phyloP scores from a whole-genome alignment of 2,329 filamentous ascomycete species.

The Ascomycota sp. region DNA sequence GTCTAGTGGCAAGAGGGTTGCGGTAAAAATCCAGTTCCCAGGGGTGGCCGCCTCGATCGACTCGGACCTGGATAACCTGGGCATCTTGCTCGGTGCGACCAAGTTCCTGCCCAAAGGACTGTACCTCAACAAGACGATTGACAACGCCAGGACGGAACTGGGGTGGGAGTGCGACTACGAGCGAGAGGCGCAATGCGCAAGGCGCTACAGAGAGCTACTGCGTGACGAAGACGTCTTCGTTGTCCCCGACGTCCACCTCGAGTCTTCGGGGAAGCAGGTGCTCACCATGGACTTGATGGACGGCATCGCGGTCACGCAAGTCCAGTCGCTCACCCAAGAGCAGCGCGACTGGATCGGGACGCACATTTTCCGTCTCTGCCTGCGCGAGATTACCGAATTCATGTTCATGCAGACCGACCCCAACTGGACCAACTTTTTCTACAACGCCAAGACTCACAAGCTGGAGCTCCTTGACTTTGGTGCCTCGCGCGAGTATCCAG shows the following conservation, averaged over 20 bases:
- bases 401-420: slow-evolving; percentile 98
- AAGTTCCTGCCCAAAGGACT: slow-evolving; percentile 77
- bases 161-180: slow-evolving; percentile 95
- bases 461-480: slow-evolving; percentile 93
- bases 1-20: slow-evolving; percentile 55
- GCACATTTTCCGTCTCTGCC: slow-evolving; percentile 74
- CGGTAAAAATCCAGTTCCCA: slow-evolving; percentile 94
- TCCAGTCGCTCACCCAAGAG: slow-evolving; percentile 52
- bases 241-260: slow-evolving; percentile 56
- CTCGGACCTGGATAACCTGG: slow-evolving; percentile 86
- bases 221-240: slow-evolving; percentile 47
- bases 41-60: slow-evolving; percentile 92
- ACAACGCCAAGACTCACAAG: slow-evolving; percentile 48
- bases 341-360: slow-evolving; percentile 94
- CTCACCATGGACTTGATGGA: slow-evolving; percentile 86
- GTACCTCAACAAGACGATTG: slow-evolving; percentile 92
- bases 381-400: slow-evolving; percentile 87
- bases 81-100: slow-evolving; percentile 75
- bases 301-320: slow-evolving; percentile 68
- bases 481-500: slow-evolving; percentile 69
- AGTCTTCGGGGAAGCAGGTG: slow-evolving; percentile 71
- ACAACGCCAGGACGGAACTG: slow-evolving; percentile 77
- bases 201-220: slow-evolving; percentile 60
- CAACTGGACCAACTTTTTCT: slow-evolving; percentile 98
- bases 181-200: slow-evolving; percentile 66